Base-by-base conservation (phyloP, 495 filamentous ascomycete species). In the Neurospora sp. region DNA sequence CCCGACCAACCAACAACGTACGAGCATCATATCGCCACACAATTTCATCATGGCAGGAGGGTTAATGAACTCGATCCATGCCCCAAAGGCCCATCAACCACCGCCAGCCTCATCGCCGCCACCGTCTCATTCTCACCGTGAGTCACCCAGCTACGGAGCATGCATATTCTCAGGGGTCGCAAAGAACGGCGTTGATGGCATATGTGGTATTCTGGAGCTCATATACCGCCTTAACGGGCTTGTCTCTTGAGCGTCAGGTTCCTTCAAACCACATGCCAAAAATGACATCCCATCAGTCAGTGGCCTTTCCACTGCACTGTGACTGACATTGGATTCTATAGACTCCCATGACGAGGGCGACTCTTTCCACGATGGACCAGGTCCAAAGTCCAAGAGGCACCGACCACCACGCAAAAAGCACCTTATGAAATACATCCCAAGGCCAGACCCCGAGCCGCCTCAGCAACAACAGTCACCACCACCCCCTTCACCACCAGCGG, bases 381-480 rank as follows among this genome's bases (percentile, higher is more conserved):
- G 53, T 27, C 27, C 53, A 65, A 65, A 65, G 53, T 31, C 27
- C 53, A 65, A 65, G 53, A 65, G 14, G 27, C 22, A 65, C 53
- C 27, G 53, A 6, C 46, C 61, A 37, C 6, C 68, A 14, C 71
- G 44, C 12, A 70, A 73, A 14, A 22, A 27, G 53, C 73, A 71
- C 3, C 38, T 39, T 12, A 40, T 14, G 48, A 16, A 68, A 31
- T 39, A 41, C 59, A n/a, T 39, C n/a, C 53, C 71, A 5, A 44
- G 39, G 35, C 41, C 35, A 1, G 16, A 41, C 12, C 71, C 22
- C 10, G 16, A 70, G 16, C 68, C 35, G 10, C 68, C 20, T 37
- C 72, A 11, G 68, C 74, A 12, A 40, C 74, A 12, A 40, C 73
- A 31, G n/a, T 72, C 11, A 61, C 74, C 38, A 38, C 70, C 46